A percentile compares a stretch with the other conserved stretches of the same genome.
phyloP scores from a whole-genome alignment of 1,284 basidiomycete species.

The Sutorius eximius region DNA sequence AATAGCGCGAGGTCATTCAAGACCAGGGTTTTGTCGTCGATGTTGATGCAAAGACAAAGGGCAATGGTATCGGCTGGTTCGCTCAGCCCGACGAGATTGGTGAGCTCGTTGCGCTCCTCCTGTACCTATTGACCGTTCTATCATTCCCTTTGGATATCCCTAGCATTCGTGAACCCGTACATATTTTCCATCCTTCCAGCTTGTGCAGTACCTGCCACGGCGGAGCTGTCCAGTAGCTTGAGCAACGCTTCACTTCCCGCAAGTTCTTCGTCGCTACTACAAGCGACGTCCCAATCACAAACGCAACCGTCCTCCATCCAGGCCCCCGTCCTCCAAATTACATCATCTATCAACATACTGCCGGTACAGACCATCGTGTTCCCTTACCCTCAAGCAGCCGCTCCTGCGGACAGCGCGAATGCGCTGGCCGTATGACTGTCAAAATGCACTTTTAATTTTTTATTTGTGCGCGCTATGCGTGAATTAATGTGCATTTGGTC shows the following conservation, averaged over 20 bases:
- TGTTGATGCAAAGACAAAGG: constrained; percentile 64
- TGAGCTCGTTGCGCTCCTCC: constrained; percentile 31
- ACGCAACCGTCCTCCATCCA: constrained; percentile 40
- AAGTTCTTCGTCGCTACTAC: constrained; percentile 22
- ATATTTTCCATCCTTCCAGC: constrained; percentile 78
- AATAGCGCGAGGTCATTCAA: constrained; percentile 32
- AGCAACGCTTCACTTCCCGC: constrained; percentile 28
- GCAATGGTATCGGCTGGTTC: constrained; percentile 72
- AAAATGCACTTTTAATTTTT: no score
- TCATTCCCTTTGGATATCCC: background rate
- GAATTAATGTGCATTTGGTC: no score
- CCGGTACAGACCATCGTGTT: constrained; percentile 66
- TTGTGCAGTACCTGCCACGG: constrained; percentile 50
- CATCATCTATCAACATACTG: constrained; percentile 71
- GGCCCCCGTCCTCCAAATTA: constrained; percentile 72
- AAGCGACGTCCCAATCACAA: constrained; percentile 21
- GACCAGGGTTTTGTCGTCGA: constrained; percentile 77
- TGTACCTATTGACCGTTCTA: background rate
- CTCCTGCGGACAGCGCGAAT: constrained; percentile 27
- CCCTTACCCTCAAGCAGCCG: constrained; percentile 48
- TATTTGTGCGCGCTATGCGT: no score
- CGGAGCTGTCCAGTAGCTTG: constrained; percentile 16
- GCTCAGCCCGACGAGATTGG: constrained; percentile 81
- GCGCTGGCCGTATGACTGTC: no score
- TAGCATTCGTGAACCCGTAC: constrained; percentile 83